Evolutionary conservation across 108 stramenopile species (phyloP).

Genomic region (Nitzschia inconspicua): DNA sequence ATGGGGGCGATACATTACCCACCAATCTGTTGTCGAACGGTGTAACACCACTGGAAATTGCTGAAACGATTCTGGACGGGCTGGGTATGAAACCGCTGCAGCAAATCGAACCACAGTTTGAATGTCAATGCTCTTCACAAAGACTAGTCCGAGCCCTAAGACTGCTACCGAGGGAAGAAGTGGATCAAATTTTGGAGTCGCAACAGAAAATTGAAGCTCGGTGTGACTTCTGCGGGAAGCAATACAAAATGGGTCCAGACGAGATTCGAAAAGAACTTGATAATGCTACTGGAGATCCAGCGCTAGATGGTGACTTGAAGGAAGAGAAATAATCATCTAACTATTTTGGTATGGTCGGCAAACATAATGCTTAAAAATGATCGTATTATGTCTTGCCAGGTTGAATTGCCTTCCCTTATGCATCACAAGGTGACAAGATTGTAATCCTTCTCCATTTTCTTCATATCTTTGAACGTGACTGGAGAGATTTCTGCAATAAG

Average conservation of each 20-base stretch:
- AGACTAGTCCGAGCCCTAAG: conserved; percentile 72
- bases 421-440: too few species aligned
- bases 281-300: conserved; percentile 66
- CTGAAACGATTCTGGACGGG: conserved; percentile 69
- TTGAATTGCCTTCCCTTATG: too few species aligned
- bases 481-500: too few species aligned
- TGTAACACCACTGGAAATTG: conserved; percentile 71
- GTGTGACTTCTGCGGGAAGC: conserved; percentile 84
- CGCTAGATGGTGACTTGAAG: conserved; percentile 51
- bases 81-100: conserved; percentile 74
- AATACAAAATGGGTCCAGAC: conserved; percentile 68
- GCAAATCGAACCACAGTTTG: conserved; percentile 53
- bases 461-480: too few species aligned
- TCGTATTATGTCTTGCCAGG: too few species aligned
- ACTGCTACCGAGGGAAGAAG: conserved; percentile 69
- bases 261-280: conserved; percentile 59
- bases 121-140: conserved; percentile 72
- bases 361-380: too few species aligned
- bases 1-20: conserved; percentile 69
- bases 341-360: too few species aligned
- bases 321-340: too few species aligned
- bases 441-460: too few species aligned
- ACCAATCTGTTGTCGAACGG: conserved; percentile 65
- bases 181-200: conserved; percentile 65
- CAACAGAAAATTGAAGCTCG: conserved; percentile 78